Conservation (phyloP, 169 alveolate genomes). For the Eimeria zaria region DNA sequence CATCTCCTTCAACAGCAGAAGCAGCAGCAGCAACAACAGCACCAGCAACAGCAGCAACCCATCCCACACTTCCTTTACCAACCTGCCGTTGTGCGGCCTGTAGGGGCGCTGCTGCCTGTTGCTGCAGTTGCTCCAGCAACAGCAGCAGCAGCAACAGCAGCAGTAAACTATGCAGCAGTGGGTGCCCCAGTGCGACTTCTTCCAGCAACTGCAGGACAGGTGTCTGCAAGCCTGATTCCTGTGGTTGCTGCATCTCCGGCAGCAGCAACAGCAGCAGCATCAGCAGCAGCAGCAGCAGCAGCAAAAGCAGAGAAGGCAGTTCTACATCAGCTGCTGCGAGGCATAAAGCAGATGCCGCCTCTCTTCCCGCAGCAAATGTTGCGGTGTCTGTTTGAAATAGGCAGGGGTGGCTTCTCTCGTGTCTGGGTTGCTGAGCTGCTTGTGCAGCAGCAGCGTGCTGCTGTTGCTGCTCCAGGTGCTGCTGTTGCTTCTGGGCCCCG, state of each 20-base stretch:
- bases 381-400: conserved; percentile 53
- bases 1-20: not conserved
- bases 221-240: not conserved
- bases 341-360: conserved; percentile 35
- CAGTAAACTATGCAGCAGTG: conserved; percentile 27
- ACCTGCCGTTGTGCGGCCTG: conserved; percentile 33
- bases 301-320: conserved; percentile 6
- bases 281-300: conserved; percentile 40
- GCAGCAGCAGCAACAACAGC: not conserved
- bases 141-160: conserved; percentile 48
- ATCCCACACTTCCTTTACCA: not conserved
- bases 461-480: not conserved
- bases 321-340: conserved; percentile 25
- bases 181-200: conserved; percentile 11
- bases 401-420: conserved; percentile 50
- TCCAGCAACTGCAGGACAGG: not conserved
- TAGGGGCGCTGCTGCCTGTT: conserved; percentile 20
- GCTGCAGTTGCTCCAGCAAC: conserved; percentile 11
- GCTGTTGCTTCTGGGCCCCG: not conserved
- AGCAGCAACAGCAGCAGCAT: conserved; percentile 1
- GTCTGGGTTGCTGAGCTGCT: conserved; percentile 65
- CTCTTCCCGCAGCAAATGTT: conserved; percentile 37
- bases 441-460: conserved; percentile 49
- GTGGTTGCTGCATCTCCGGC: conserved; percentile 7
- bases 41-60: not conserved